A percentile compares a stretch with the other conserved stretches of the same genome.
Evolutionary conservation across 2,329 filamentous ascomycete species (phyloP).

Genomic region (Xylaria sp.): DNA sequence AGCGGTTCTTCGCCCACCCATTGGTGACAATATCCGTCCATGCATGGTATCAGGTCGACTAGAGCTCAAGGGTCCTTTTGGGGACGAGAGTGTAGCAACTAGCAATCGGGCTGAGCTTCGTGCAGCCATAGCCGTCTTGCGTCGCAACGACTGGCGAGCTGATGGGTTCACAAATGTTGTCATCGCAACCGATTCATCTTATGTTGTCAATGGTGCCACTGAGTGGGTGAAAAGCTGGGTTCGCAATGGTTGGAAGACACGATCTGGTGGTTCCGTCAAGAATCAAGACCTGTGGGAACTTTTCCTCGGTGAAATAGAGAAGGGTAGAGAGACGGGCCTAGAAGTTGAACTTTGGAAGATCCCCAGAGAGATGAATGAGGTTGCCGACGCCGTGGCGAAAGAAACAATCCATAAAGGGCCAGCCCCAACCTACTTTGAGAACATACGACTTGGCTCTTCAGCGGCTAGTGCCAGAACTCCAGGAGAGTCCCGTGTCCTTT

Average conservation of each 20-base stretch:
- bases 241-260: conserved; percentile 56
- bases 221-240: conserved; percentile 56
- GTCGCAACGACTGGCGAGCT: conserved; percentile 53
- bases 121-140: conserved; percentile 60
- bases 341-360: conserved; percentile 59
- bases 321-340: conserved; percentile 45
- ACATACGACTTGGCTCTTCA: conserved; percentile 7
- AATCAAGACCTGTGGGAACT: conserved; percentile 63
- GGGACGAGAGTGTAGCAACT: conserved; percentile 31
- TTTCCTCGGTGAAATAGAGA: conserved; percentile 54
- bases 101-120: conserved; percentile 63
- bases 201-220: conserved; percentile 59
- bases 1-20: conserved; percentile 24
- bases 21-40: conserved; percentile 22
- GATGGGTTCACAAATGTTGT: conserved; percentile 56
- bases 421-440: conserved; percentile 27
- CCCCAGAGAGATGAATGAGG: conserved; percentile 52
- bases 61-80: conserved; percentile 34
- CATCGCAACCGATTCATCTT: conserved; percentile 63
- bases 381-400: conserved; percentile 52
- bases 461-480: conserved; percentile 11
- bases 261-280: conserved; percentile 50
- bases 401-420: conserved; percentile 28
- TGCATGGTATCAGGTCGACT: conserved; percentile 31
- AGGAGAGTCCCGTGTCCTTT: conserved; percentile 27